These are phyloP conservation scores for Fraxinus latifolia DNA, from an alignment of 305 asterid genomes.

Conservation along the genomic window DNA sequence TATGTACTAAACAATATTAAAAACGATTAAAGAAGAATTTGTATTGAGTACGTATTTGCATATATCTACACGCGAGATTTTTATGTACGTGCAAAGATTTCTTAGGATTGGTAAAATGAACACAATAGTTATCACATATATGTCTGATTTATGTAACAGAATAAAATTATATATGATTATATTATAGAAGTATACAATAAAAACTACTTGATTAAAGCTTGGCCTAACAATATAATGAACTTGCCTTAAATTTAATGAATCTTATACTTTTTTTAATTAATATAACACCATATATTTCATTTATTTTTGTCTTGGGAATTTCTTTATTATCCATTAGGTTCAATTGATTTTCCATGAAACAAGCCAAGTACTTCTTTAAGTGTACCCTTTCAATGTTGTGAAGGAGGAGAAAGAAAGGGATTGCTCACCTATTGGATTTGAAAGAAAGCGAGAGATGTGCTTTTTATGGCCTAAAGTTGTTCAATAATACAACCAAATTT, in stretches of 20 bases:
- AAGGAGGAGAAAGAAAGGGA: constrained; percentile 36
- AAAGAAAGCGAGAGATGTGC: constrained; percentile 32
- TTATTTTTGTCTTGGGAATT: constrained; percentile 36
- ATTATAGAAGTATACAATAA: neutral
- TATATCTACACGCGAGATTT: neutral
- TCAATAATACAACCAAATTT: neutral
- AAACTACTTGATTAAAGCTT: neutral
- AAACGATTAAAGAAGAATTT: neutral
- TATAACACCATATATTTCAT: neutral
- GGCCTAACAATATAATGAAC: neutral
- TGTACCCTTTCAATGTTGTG: constrained; percentile 21
- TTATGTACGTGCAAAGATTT: neutral
- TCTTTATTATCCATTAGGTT: constrained; percentile 37
- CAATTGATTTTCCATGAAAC: constrained; percentile 14
- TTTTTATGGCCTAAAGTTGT: constrained; percentile 21
- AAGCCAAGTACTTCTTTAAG: constrained; percentile 34
- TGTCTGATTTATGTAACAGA: neutral
- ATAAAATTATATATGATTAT: neutral
- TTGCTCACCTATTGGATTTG: constrained; percentile 45
- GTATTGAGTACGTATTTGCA: neutral
- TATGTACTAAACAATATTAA: neutral
- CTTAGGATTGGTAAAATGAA: neutral
- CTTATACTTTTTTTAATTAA: neutral
- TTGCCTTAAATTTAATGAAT: neutral
- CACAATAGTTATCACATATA: neutral